Percentiles rank a stretch among this genome's conserved stretches.
Conservation (phyloP, 208 protist genomes). For the Polymyxa betae region DNA sequence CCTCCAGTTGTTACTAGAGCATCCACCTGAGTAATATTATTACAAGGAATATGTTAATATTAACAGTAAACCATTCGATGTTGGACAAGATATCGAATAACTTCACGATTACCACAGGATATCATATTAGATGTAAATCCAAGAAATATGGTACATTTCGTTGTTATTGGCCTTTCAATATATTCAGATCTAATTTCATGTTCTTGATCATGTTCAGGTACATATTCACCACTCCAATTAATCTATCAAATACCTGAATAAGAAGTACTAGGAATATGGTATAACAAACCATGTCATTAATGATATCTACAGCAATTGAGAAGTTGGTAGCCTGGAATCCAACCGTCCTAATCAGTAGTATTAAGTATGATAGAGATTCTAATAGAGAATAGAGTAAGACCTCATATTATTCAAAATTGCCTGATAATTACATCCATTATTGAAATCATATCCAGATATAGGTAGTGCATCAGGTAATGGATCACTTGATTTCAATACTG, state of each 20-base stretch:
- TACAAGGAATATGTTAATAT: background rate
- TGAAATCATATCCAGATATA: constrained; percentile 77
- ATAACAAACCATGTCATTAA: constrained; percentile 83
- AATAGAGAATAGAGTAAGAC: constrained; percentile 38
- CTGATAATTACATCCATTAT: constrained; percentile 71
- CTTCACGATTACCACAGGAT: constrained; percentile 96
- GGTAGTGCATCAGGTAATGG: background rate
- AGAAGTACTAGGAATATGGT: constrained; percentile 48
- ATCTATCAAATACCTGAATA: background rate
- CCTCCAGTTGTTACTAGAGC: constrained; percentile 97
- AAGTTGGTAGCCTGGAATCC: constrained; percentile 85
- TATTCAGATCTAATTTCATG: background rate
- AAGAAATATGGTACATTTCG: constrained; percentile 87
- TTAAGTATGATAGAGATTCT: background rate
- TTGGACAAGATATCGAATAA: constrained; percentile 92
- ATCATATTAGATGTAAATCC: constrained; percentile 99
- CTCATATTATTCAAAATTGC: constrained; percentile 70
- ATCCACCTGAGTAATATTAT: constrained; percentile 80
- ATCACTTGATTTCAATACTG: constrained; percentile 31
- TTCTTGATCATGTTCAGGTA: constrained; percentile 41
- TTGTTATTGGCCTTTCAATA: background rate
- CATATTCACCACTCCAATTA: background rate
- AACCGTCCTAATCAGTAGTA: constrained; percentile 57
- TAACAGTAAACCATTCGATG: constrained; percentile 78
- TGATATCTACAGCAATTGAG: constrained; percentile 76